Conservation (phyloP, 306 rosid genomes). For the Cucurbita pepo region DNA sequence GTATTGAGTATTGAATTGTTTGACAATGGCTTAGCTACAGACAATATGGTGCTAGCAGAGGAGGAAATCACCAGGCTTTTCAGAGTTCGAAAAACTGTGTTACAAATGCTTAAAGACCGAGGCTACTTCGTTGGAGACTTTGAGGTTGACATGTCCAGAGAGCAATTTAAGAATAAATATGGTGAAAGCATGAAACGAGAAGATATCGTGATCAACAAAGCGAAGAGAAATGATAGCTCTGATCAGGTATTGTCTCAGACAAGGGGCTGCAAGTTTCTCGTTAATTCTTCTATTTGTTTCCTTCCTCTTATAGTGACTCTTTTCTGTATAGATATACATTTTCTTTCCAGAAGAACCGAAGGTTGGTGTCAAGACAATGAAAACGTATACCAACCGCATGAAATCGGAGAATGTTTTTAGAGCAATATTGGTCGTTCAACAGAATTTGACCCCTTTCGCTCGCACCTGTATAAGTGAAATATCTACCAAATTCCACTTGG, state of each 20-base stretch:
- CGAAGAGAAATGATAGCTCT: conserved; percentile 31
- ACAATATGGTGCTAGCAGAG: conserved; percentile 39
- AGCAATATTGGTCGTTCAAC: conserved; percentile 51
- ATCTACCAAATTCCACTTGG: conserved; percentile 41
- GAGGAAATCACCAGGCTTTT: conserved; percentile 35
- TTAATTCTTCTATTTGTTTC: not conserved
- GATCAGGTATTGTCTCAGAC: conserved; percentile 23
- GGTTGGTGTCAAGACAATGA: conserved; percentile 48
- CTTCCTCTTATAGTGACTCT: not conserved
- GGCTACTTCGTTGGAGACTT: conserved; percentile 37
- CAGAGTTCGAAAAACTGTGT: conserved; percentile 39
- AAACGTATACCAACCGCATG: conserved; percentile 51
- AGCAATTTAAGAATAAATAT: conserved; percentile 28
- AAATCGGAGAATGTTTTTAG: conserved; percentile 46
- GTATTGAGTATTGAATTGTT: not conserved
- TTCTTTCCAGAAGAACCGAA: conserved; percentile 58
- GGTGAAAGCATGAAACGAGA: conserved; percentile 52
- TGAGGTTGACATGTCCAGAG: conserved; percentile 43
- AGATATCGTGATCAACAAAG: conserved; percentile 49
- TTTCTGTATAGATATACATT: conserved; percentile 34
- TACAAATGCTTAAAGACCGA: conserved; percentile 61
- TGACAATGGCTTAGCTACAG: not conserved
- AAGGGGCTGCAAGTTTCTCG: not conserved
- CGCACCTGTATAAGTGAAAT: conserved; percentile 28
- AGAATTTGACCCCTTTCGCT: conserved; percentile 47